phyloP scores from a whole-genome alignment of 2,329 filamentous ascomycete genomes.

The Calycina herbarum region DNA sequence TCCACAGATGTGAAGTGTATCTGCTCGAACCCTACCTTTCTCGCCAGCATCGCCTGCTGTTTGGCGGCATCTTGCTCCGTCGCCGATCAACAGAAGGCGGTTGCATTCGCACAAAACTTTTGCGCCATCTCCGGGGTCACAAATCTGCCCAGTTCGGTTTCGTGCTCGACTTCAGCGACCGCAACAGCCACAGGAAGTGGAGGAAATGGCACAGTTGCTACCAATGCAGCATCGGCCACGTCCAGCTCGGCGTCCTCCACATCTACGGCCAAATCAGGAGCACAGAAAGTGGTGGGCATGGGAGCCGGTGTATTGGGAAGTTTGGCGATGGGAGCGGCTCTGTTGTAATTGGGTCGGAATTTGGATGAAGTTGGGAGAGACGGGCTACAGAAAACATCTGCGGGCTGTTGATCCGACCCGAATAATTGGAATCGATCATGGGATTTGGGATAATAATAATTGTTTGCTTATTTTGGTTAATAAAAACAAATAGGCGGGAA shows the following conservation, averaged over 20 bases:
- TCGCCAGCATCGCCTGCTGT: conserved; percentile 51
- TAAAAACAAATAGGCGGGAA: neutral
- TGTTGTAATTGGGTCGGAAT: conserved; percentile 19
- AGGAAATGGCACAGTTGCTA: neutral
- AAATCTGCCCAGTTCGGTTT: conserved; percentile 25
- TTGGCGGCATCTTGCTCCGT: conserved; percentile 44
- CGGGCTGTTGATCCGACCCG: conserved; percentile 1
- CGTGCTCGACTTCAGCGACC: conserved; percentile 11
- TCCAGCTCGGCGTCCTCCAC: neutral
- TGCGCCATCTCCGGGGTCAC: conserved; percentile 40
- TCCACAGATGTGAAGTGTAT: conserved; percentile 49
- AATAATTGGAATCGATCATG: no score
- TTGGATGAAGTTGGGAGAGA: neutral
- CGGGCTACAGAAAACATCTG: neutral
- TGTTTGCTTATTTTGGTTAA: neutral
- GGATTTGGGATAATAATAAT: neutral
- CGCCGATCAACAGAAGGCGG: conserved; percentile 41
- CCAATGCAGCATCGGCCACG: neutral
- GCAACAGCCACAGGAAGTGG: neutral
- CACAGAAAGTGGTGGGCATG: conserved; percentile 26
- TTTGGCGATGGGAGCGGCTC: conserved; percentile 26
- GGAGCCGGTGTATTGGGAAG: conserved; percentile 28
- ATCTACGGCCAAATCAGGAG: conserved; percentile 21
- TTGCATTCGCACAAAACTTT: conserved; percentile 38
- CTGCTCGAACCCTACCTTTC: conserved; percentile 47